These are phyloP conservation scores for Coprinellus micaceus DNA, from an alignment of 768 basidiomycete genomes.

Conservation along the genomic window DNA sequence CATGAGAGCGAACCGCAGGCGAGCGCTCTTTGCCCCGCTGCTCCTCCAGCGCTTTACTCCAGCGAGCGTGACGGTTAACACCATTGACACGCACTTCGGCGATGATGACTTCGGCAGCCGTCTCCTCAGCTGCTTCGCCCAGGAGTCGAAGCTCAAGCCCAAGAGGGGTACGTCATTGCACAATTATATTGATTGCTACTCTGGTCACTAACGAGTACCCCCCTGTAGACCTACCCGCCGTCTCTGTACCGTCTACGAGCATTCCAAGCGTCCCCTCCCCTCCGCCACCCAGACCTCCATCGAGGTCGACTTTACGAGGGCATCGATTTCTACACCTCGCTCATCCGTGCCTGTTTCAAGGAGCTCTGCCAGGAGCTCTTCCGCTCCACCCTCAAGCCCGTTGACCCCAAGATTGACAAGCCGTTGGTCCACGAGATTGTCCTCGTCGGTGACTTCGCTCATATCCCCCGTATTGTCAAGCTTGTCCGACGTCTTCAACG, in stretches of 20 bases:
- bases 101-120: constrained; percentile 98
- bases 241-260: constrained; percentile 97
- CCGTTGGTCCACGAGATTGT: constrained; percentile 93
- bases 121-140: constrained; percentile 89
- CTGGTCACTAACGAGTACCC: no score
- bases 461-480: constrained; percentile 96
- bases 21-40: no score
- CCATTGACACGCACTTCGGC: constrained; percentile 96
- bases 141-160: constrained; percentile 98
- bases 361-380: constrained; percentile 92
- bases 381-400: constrained; percentile 91
- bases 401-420: constrained; percentile 99
- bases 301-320: no score
- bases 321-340: constrained; percentile 98
- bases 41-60: no score
- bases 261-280: constrained; percentile 70
- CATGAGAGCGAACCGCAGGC: no score
- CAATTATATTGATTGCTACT: no score
- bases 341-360: constrained; percentile 97
- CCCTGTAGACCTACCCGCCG: no score
- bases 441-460: constrained; percentile 96
- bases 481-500: constrained; percentile 98
- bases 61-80: no score
- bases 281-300: background rate
- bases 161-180: no score